Conservation (phyloP, 306 rosid genomes). For the Vicia sativa region DNA sequence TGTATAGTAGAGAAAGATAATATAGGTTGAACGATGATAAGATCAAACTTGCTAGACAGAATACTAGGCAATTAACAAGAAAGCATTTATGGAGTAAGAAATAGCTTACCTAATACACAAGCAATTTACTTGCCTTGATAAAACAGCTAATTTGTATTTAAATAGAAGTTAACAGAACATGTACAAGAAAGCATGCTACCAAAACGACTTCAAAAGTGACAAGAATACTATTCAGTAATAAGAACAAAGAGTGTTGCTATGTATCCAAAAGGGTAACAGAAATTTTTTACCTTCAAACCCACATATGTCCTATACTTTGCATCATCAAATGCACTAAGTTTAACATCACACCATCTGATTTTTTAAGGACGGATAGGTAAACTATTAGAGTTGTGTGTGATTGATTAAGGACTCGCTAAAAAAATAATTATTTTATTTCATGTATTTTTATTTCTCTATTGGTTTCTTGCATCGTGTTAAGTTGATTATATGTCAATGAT, state of each 20-base stretch:
- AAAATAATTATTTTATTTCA: too few relatives aligned
- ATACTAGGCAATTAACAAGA: too few relatives aligned
- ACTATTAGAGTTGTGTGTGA: background rate
- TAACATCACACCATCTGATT: constrained; percentile 94
- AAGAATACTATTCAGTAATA: constrained; percentile 17
- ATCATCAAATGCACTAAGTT: constrained; percentile 73
- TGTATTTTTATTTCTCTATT: too few relatives aligned
- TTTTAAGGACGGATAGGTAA: background rate
- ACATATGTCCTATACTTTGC: constrained; percentile 92
- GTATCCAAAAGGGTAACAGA: constrained; percentile 28
- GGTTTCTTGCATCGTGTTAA: too few relatives aligned
- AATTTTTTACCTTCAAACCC: constrained; percentile 76
- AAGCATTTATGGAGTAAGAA: constrained; percentile 39
- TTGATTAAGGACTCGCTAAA: background rate
- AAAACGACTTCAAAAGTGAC: constrained; percentile 26
- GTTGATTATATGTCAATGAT: too few relatives aligned
- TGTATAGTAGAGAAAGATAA: too few relatives aligned
- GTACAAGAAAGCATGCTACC: constrained; percentile 24
- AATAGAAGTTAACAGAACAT: constrained; percentile 12
- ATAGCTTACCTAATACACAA: constrained; percentile 44
- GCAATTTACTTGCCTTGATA: constrained; percentile 46
- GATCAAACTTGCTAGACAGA: too few relatives aligned
- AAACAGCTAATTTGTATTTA: constrained; percentile 29
- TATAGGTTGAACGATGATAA: too few relatives aligned
- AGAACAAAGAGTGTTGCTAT: background rate